Evolutionary conservation across 371 early-diverging fungal species (phyloP), one percentile per base, ranked within the genome.

Genomic region (Lichtheimia hyalospora): DNA sequence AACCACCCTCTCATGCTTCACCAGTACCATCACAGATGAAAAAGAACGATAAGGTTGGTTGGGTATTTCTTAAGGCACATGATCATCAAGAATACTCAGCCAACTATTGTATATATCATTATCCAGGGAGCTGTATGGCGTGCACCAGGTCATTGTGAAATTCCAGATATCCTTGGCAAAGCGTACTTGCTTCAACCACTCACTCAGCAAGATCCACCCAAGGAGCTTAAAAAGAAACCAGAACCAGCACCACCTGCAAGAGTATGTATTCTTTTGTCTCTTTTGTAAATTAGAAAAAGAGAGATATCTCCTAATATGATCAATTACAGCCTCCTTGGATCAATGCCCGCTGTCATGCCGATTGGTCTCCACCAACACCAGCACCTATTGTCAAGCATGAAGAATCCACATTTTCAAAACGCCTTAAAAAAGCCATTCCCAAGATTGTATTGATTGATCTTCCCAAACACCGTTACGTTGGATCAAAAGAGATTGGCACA

Each of bases 81-180:
- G 34, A 34, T 34, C 34, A 34, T 34, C 34, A 8, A 34, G 10
- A 10, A 34, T 34, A 34, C 34, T 34, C 34, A 34, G 34, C 34
- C 34, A 34, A 8, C 34, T 34, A 8, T 27, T 27, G 7, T 27
- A 7, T 34, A 28, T 6, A 34, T 34, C 34, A 1, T 34, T n/a
- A n/a, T n/a, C 4, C 34, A 34, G 34, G 34, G 34, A 27, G 27
- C 27, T 34, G 34, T 66, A 46, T 78, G 78, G 78, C 70, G 78
- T 52, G 60, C 74, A 28, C 78, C 78, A 39, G 78, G 78, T 15
- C 64, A 78, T 69, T 78, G 68, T 50, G 75, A 78, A 61, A 78
- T 78, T 52, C 78, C 78, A 39, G 64, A 78, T 67, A 78, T 78
- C 49, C 62, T 78, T 15, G 78, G 78, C 28, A 72, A 78, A 52